phyloP scores from a whole-genome alignment of 805 yeast genomes.

The Torulaspora indica region DNA sequence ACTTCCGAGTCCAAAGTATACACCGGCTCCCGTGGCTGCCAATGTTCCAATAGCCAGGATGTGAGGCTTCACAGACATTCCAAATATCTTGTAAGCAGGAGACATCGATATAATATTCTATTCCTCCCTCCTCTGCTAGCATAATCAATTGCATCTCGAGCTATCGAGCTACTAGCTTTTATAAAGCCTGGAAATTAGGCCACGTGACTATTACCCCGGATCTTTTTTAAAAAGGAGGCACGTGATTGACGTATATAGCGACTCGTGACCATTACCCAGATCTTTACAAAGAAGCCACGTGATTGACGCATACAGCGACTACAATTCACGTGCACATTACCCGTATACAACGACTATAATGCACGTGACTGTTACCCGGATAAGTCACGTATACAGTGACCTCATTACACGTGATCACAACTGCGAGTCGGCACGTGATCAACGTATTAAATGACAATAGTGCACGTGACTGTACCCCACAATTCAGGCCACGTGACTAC shows the following conservation, averaged over 20 bases:
- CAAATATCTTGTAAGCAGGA: constrained; percentile 70
- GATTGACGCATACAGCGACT: too few relatives aligned
- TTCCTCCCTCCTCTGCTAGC: too few relatives aligned
- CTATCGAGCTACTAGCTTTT: background rate
- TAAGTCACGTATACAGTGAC: too few relatives aligned
- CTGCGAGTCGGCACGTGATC: background rate
- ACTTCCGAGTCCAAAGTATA: constrained; percentile 12
- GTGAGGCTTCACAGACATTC: constrained; percentile 80
- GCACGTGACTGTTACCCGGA: too few relatives aligned
- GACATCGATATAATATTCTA: constrained; percentile 14
- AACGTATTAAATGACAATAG: background rate
- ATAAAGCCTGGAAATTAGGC: background rate
- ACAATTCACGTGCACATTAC: too few relatives aligned
- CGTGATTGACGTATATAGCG: too few relatives aligned
- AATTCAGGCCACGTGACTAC: background rate
- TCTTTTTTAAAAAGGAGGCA: background rate
- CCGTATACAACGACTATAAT: too few relatives aligned
- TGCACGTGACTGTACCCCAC: background rate
- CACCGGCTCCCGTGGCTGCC: constrained; percentile 22
- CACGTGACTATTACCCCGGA: too few relatives aligned
- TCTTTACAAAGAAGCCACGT: too few relatives aligned
- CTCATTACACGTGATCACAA: too few relatives aligned
- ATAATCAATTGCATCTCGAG: background rate
- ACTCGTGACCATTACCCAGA: too few relatives aligned
- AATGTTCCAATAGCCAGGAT: constrained; percentile 73